Evolutionary conservation across 2,329 filamentous ascomycete genomes (phyloP).

Genomic region (Aspergillus pseudoglaucus): DNA sequence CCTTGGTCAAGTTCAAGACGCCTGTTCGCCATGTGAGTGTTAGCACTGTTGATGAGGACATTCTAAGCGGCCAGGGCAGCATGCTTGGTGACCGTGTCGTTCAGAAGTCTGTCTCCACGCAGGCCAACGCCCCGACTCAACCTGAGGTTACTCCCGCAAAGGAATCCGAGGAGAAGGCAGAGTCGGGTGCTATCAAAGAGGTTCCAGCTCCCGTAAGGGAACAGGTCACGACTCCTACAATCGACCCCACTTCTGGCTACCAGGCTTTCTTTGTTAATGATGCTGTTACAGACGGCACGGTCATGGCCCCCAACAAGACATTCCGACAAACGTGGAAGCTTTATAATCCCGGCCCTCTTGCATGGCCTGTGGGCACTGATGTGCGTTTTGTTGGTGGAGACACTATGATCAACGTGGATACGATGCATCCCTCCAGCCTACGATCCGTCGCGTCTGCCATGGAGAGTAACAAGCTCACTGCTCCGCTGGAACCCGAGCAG

Average conservation of each 20-base stretch:
- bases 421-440: constrained; percentile 69
- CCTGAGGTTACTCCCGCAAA: constrained; percentile 2
- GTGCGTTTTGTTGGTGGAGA: constrained; percentile 91
- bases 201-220: constrained; percentile 27
- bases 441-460: constrained; percentile 69
- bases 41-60: constrained; percentile 73
- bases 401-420: constrained; percentile 89
- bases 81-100: constrained; percentile 61
- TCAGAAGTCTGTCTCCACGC: constrained; percentile 33
- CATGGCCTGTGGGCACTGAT: constrained; percentile 84
- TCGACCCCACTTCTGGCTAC: constrained; percentile 13
- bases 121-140: constrained; percentile 46
- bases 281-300: constrained; percentile 69
- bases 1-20: constrained; percentile 93
- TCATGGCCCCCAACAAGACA: constrained; percentile 60
- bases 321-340: constrained; percentile 92
- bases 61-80: constrained; percentile 58
- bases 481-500: constrained; percentile 64
- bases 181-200: constrained; percentile 35
- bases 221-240: constrained; percentile 8
- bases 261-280: constrained; percentile 71
- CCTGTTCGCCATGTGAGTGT: constrained; percentile 83
- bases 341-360: constrained; percentile 68
- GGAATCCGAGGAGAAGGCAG: not conserved
- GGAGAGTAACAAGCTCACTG: constrained; percentile 71